Percentiles rank a stretch among this genome's conserved stretches.
These are phyloP conservation scores for Helenozyma rhizophorensis DNA, from an alignment of 805 yeast species.

Conservation along the genomic window DNA sequence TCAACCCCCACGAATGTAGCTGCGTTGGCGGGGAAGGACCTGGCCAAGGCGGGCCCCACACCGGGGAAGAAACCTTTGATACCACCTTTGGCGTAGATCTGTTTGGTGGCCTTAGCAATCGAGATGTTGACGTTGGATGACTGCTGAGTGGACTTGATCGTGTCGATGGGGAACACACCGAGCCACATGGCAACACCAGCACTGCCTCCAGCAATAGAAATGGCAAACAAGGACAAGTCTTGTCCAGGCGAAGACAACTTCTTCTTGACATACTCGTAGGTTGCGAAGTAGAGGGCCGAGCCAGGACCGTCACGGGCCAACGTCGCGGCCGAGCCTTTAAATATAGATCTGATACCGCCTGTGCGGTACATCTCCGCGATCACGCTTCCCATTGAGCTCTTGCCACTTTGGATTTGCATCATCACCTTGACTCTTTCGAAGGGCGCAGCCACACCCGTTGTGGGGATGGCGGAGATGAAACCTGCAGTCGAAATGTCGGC, in stretches of 20 bases:
- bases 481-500: conserved; percentile 87
- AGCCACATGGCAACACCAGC: conserved; percentile 98
- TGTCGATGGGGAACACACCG: conserved; percentile 92
- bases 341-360: conserved; percentile 82
- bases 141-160: conserved; percentile 82
- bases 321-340: conserved; percentile 89
- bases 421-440: conserved; percentile 93
- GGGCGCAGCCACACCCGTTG: conserved; percentile 95
- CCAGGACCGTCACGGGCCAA: conserved; percentile 98
- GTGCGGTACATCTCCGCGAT: conserved; percentile 64
- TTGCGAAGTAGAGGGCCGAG: conserved; percentile 90
- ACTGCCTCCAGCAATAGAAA: conserved; percentile 88
- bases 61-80: conserved; percentile 95
- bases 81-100: conserved; percentile 74
- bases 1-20: conserved; percentile 97
- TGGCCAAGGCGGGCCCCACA: conserved; percentile 86
- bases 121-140: conserved; percentile 52
- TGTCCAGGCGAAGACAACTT: conserved; percentile 52
- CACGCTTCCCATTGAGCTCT: conserved; percentile 51
- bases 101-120: conserved; percentile 60
- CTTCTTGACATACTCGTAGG: conserved; percentile 79
- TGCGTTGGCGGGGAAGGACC: conserved; percentile 99
- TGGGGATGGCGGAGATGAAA: conserved; percentile 89
- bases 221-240: conserved; percentile 63
- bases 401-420: conserved; percentile 67